These are phyloP conservation scores for Helicocarpus griseus DNA, from an alignment of 2,329 filamentous ascomycete genomes.

Conservation along the genomic window DNA sequence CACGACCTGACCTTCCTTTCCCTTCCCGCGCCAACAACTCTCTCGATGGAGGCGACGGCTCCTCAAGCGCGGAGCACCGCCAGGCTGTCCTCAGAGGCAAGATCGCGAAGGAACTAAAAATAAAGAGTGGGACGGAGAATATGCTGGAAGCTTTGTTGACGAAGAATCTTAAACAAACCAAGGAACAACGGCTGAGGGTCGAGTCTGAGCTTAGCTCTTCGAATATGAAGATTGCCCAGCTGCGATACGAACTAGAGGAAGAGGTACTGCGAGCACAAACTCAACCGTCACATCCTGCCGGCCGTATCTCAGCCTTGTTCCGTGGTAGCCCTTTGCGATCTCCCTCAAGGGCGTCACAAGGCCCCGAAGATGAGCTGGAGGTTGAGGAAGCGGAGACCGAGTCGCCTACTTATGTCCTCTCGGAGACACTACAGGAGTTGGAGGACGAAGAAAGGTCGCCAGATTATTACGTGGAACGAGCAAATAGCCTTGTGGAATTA, in stretches of 20 bases:
- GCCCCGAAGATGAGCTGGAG: slow-evolving; percentile 35
- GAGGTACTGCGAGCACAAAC: slow-evolving; percentile 51
- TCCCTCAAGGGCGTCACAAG: slow-evolving; percentile 32
- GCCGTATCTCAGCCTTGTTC: slow-evolving; percentile 49
- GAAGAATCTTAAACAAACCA: slow-evolving; percentile 93
- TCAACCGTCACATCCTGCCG: slow-evolving; percentile 30
- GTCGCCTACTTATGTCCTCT: slow-evolving; percentile 82
- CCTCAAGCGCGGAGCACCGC: slow-evolving; percentile 56
- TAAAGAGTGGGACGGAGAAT: slow-evolving; percentile 95
- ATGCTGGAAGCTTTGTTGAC: slow-evolving; percentile 87
- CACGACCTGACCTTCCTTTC: slow-evolving; percentile 47
- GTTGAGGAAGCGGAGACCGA: slow-evolving; percentile 60
- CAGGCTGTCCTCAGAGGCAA: slow-evolving; percentile 69
- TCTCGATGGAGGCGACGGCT: slow-evolving; percentile 51
- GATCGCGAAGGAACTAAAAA: slow-evolving; percentile 93
- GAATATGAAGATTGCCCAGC: slow-evolving; percentile 58
- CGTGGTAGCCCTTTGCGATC: slow-evolving; percentile 46
- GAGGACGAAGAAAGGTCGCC: slow-evolving; percentile 80
- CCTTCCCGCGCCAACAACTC: slow-evolving; percentile 36
- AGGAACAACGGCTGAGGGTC: slow-evolving; percentile 67
- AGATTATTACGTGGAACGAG: slow-evolving; percentile 89
- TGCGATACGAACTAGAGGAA: slow-evolving; percentile 50
- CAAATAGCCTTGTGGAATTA: slow-evolving; percentile 89
- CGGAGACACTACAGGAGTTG: slow-evolving; percentile 81
- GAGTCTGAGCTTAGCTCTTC: slow-evolving; percentile 86